A percentile compares a stretch with the other conserved stretches of the same genome.
These are phyloP conservation scores for Starmera caribaea DNA, from an alignment of 805 yeast species.

Conservation along the genomic window DNA sequence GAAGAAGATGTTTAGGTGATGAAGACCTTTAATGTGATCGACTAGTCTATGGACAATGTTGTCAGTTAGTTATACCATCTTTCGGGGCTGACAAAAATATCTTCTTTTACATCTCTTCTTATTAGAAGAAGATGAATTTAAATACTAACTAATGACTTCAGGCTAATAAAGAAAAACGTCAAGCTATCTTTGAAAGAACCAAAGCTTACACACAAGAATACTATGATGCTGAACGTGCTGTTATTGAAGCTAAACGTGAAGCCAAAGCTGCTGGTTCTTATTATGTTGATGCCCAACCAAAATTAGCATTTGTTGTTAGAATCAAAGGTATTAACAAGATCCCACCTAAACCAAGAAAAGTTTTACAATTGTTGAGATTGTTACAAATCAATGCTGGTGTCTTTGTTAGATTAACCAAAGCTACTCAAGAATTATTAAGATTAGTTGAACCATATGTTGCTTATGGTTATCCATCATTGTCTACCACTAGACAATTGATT, in stretches of 20 bases:
- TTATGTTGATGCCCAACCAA: conserved; percentile 92
- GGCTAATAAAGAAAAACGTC: conserved; percentile 48
- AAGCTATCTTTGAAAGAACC: conserved; percentile 83
- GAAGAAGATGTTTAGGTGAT: too few relatives aligned
- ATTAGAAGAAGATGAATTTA: too few relatives aligned
- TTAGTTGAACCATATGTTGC: conserved; percentile 95
- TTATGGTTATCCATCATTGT: conserved; percentile 93
- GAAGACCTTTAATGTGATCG: conserved; percentile 45
- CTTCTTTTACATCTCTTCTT: neutral
- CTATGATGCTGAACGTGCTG: conserved; percentile 84
- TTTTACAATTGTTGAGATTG: conserved; percentile 86
- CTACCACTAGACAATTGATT: conserved; percentile 84
- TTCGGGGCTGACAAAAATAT: conserved; percentile 51
- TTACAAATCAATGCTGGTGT: conserved; percentile 93
- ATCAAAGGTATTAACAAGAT: conserved; percentile 99
- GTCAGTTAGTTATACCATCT: conserved; percentile 68
- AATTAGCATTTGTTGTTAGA: conserved; percentile 93
- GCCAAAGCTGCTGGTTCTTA: conserved; percentile 91
- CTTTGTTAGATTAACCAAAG: conserved; percentile 91
- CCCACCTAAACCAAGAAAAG: conserved; percentile 99
- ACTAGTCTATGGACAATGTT: conserved; percentile 60
- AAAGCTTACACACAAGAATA: conserved; percentile 95
- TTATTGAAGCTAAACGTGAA: conserved; percentile 80
- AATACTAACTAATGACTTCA: conserved; percentile 15
- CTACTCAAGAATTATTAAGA: conserved; percentile 85